Percentiles rank a stretch among this genome's conserved stretches.
phyloP scores from a whole-genome alignment of 1,139 yeast species.

The Candida mesenterica region DNA sequence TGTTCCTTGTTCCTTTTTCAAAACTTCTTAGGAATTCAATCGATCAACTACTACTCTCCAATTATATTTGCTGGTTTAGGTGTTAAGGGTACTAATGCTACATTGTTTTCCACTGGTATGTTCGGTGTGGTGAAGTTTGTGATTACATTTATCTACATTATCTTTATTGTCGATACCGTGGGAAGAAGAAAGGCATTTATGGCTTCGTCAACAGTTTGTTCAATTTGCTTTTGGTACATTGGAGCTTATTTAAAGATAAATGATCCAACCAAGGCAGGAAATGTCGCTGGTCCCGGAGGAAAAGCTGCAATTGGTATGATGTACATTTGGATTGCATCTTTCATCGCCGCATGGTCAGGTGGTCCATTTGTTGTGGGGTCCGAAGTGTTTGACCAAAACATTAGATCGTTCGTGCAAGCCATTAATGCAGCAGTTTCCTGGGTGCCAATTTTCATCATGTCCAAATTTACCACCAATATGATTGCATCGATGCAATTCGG shows the following conservation, averaged over 20 bases:
- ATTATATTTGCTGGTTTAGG: conserved; percentile 40
- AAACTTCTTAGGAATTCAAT: conserved; percentile 46
- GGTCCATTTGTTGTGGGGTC: conserved; percentile 46
- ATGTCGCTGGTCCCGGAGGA: conserved; percentile 42
- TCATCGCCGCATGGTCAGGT: conserved; percentile 45
- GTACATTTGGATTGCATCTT: conserved; percentile 46
- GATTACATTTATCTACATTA: conserved; percentile 35
- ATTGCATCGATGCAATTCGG: conserved; percentile 40
- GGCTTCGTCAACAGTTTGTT: conserved; percentile 36
- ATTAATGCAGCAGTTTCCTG: conserved; percentile 44
- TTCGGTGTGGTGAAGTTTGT: conserved; percentile 43
- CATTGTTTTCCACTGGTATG: conserved; percentile 43
- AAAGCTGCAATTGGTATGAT: conserved; percentile 43
- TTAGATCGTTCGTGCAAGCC: conserved; percentile 43
- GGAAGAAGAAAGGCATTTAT: conserved; percentile 42
- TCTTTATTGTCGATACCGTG: conserved; percentile 38
- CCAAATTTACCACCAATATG: conserved; percentile 42
- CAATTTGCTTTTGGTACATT: conserved; percentile 44
- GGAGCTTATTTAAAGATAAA: conserved; percentile 39
- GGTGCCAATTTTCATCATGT: conserved; percentile 44
- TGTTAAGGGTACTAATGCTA: conserved; percentile 38
- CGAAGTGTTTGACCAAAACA: conserved; percentile 43
- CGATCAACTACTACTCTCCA: conserved; percentile 47
- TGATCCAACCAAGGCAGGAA: conserved; percentile 38
- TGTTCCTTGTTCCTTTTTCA: conserved; percentile 39